Base-by-base conservation (phyloP, 2,329 filamentous ascomycete species). In the Exophiala calicioides region DNA sequence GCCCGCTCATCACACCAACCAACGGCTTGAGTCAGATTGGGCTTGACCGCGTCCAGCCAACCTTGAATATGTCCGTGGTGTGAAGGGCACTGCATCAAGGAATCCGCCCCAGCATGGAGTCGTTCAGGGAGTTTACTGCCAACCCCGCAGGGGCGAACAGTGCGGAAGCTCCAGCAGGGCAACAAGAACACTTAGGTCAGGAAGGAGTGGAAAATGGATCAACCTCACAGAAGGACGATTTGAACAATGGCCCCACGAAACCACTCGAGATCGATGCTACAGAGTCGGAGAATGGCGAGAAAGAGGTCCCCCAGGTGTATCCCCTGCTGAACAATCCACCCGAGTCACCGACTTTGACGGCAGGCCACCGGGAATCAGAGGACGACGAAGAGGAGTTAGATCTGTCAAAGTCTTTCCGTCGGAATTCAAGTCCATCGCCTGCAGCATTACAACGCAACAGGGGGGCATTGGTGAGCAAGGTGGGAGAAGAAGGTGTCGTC, bases 401-500 rank as follows among this genome's bases (percentile, higher is more conserved):
- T 24, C 55, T 72, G 10, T 69, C 71, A 18, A 71, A 68, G 1
- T 73, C 71, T 1, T 73, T 73, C 44, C 64, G 70, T 42, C 66
- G 71, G 26, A 65, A 68, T 29, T 55, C 57, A 3, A 68, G 69
- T 4, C 66, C 67, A 1, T 52, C 53, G 13, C 63, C 66, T 2
- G 62, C 64, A 9, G 63, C 62, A 2, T 59, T 66, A 2, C 69
- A 68, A 42, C 68, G 67, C 40, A 66, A 65, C 31, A 64, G 65
- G 32, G 64, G 62, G 4, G 63, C 62, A 3, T 49, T 63, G 34
- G 62, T 68, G 13, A 62, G 63, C 37, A 64, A 62, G 8, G 64
- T 66, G 10, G 58, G 61, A 18, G 57, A 63, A n/a, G 70, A 76
- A 43, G 72, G 73, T 2, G 68, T 77, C 33, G 73, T 70, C 47